Conservation (phyloP, 2,329 filamentous ascomycete species). For the Xylaria sp. region DNA sequence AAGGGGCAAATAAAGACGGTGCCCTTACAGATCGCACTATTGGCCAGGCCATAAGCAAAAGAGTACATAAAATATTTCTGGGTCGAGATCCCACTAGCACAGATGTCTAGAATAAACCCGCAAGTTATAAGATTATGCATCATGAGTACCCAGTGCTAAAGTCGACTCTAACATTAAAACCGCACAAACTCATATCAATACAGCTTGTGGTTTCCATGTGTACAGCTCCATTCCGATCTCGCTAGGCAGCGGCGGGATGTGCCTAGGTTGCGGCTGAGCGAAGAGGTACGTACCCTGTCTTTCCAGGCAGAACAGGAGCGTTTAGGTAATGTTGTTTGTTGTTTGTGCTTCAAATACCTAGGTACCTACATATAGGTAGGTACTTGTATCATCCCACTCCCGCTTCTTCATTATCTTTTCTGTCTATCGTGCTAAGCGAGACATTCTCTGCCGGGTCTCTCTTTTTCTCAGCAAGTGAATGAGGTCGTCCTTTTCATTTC, state of each 20-base stretch:
- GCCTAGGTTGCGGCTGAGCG: slow-evolving; percentile 15
- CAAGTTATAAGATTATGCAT: not conserved
- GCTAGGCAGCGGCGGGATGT: not conserved
- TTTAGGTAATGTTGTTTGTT: not conserved
- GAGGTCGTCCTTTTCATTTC: not conserved
- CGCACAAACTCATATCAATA: not conserved
- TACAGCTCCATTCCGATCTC: too few relatives aligned
- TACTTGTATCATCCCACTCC: slow-evolving; percentile 1
- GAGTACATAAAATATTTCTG: slow-evolving; percentile 70
- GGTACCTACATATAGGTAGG: too few relatives aligned
- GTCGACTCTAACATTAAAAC: not conserved
- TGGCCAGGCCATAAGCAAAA: slow-evolving; percentile 67
- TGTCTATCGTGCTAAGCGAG: not conserved
- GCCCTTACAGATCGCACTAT: slow-evolving; percentile 64
- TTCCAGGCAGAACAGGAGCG: slow-evolving; percentile 17
- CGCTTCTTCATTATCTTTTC: not conserved
- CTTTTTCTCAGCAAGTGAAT: not conserved
- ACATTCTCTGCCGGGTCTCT: not conserved
- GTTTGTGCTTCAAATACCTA: not conserved
- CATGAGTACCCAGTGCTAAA: not conserved
- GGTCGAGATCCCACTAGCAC: slow-evolving; percentile 65
- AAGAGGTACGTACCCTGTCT: slow-evolving; percentile 7
- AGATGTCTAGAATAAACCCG: slow-evolving; percentile 56
- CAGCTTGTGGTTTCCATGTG: not conserved
- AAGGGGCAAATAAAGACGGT: slow-evolving; percentile 68